Base-by-base conservation (phyloP, 1,284 basidiomycete genomes). In the Cutaneotrichosporon spelunceum region DNA sequence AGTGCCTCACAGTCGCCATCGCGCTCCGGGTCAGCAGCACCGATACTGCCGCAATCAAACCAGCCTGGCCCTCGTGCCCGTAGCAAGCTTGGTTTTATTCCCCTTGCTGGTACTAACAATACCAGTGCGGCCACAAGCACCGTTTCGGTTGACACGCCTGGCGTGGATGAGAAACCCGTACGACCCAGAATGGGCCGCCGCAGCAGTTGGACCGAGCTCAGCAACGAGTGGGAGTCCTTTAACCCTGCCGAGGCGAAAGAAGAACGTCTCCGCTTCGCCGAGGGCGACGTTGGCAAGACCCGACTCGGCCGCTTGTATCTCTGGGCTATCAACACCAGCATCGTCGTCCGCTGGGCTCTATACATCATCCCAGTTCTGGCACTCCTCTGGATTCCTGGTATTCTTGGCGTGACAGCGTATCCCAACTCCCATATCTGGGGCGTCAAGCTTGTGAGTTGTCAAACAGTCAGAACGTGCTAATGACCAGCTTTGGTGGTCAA, bases 331-430 rank as follows among this genome's bases (percentile, higher is more conserved):
- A 87, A 88, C 72, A 83, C 85, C 9, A 89, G 88, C 14, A 88
- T 92, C 72, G 81, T 91, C 56, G 86, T 89, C 21, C 85, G 91
- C 53, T 93, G 90, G 90, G 81, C 85, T 34, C 68, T 91, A 26
- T 91, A 88, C 79, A 89, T 91, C 70, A 73, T 91, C 23, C 90
- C 90, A 3, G 77, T 90, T 19, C 78, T 89, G 44, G 85, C 73
- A 10, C 66, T 91, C 9, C 73, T 92, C 1, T 92, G 89, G 89
- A 88, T 84, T 39, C 83, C 83, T 4, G 84, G 83, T 21, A 90
- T 93, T 64, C 75, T 94, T 27, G 83, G 84, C 26, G 74, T 91
- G 21, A 88, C 89, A 0, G 81, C 78, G 7, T 85, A 80, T 58
- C 83, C 81, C 4, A 77, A 85, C 56, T 84, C 84, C 19, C 81